A percentile compares a stretch with the other conserved stretches of the same genome.
Conservation (phyloP, 495 filamentous ascomycete species). For the Tuber brumale region DNA sequence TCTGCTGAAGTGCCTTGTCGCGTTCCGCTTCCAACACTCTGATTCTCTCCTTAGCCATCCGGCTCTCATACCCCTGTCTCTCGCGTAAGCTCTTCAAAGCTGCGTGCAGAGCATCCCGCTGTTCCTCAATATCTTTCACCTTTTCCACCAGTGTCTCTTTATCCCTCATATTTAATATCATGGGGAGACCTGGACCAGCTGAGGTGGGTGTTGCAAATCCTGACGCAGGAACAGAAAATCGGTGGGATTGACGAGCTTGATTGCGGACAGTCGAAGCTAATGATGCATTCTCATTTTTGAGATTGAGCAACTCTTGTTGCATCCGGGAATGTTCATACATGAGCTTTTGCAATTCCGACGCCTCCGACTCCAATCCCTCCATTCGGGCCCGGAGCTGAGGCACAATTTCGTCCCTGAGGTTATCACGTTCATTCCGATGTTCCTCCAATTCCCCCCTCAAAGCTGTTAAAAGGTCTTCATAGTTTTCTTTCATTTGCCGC, state of each 20-base stretch:
- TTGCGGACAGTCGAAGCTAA: conserved; percentile 28
- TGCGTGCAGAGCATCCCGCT: conserved; percentile 84
- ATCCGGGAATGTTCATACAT: conserved; percentile 68
- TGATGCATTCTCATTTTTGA: conserved; percentile 62
- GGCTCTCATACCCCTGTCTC: conserved; percentile 72
- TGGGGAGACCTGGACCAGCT: conserved; percentile 13
- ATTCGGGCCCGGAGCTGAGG: conserved; percentile 64
- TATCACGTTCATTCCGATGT: conserved; percentile 80
- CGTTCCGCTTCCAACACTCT: conserved; percentile 69
- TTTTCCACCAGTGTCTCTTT: conserved; percentile 67
- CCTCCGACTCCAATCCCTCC: conserved; percentile 69
- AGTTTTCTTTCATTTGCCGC: conserved; percentile 80
- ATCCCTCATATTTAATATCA: conserved; percentile 30
- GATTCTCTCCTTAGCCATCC: conserved; percentile 71
- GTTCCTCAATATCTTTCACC: conserved; percentile 83
- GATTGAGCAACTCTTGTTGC: conserved; percentile 68
- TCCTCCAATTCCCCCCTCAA: conserved; percentile 75
- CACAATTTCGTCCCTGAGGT: conserved; percentile 78
- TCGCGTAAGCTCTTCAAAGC: conserved; percentile 81
- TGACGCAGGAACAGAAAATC: conserved; percentile 27
- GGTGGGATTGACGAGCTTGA: conserved; percentile 21
- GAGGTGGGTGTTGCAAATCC: conserved; percentile 33
- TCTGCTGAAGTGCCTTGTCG: conserved; percentile 60
- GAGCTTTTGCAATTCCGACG: conserved; percentile 59
- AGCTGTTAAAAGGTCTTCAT: conserved; percentile 80